Percentiles rank a stretch among this genome's conserved stretches.
Evolutionary conservation across 2,329 filamentous ascomycete species (phyloP).

Genomic region (Sarocladium brachiariae): DNA sequence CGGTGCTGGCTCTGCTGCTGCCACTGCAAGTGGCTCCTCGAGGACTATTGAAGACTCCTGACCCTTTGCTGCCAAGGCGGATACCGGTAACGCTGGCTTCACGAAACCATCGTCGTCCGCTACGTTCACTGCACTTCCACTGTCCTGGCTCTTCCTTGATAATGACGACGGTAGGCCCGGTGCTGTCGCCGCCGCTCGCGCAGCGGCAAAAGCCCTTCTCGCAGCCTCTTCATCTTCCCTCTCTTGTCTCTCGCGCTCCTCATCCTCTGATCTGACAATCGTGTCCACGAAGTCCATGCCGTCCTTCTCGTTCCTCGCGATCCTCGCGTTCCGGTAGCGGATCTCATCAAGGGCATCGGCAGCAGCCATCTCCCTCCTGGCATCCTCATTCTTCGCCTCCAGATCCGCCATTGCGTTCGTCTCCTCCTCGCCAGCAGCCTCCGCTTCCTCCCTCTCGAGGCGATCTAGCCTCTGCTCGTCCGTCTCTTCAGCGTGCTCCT

Average conservation of each 20-base stretch:
- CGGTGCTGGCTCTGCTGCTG: constrained; percentile 40
- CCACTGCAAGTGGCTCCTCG: too few relatives aligned
- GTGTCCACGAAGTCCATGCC: constrained; percentile 54
- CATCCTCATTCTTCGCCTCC: constrained; percentile 88
- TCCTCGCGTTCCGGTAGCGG: constrained; percentile 78
- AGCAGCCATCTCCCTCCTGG: constrained; percentile 91
- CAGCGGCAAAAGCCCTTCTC: constrained; percentile 65
- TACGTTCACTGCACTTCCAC: constrained; percentile 39
- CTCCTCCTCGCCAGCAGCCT: constrained; percentile 59
- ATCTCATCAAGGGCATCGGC: constrained; percentile 96
- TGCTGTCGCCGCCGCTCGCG: constrained; percentile 38
- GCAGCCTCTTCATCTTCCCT: constrained; percentile 80
- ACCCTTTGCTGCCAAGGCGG: constrained; percentile 17
- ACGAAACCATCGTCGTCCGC: constrained; percentile 5
- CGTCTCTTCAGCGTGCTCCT: constrained; percentile 62
- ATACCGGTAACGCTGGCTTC: constrained; percentile 7
- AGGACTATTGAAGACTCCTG: too few relatives aligned
- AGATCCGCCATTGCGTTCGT: constrained; percentile 91
- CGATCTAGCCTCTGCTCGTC: constrained; percentile 82
- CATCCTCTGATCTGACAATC: constrained; percentile 47
- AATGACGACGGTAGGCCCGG: too few relatives aligned
- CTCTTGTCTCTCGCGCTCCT: constrained; percentile 60
- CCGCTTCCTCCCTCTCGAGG: constrained; percentile 67
- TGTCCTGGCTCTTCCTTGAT: constrained; percentile 11
- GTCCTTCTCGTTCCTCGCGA: constrained; percentile 68